phyloP scores from a whole-genome alignment of 441 rosid species.

The Flueggea neowawraea region DNA sequence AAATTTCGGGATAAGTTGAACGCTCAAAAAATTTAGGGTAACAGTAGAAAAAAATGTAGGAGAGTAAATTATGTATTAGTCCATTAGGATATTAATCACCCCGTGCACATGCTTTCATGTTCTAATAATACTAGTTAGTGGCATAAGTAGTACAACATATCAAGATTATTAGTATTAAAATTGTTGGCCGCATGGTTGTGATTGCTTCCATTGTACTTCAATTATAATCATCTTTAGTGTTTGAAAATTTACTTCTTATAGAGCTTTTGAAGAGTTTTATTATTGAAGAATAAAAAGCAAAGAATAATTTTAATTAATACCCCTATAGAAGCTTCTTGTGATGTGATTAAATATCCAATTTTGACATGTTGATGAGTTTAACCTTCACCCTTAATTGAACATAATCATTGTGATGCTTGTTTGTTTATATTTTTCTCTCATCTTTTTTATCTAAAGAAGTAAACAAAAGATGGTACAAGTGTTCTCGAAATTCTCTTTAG shows the following conservation, averaged over 20 bases:
- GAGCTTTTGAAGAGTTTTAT: neutral
- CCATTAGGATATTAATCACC: conserved; percentile 2
- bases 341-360: neutral
- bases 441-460: neutral
- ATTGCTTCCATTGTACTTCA: conserved; percentile 24
- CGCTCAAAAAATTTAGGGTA: no score
- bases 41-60: no score
- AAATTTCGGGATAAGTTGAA: no score
- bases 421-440: neutral
- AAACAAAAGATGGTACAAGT: conserved; percentile 2
- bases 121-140: conserved; percentile 16
- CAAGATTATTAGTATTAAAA: conserved; percentile 1
- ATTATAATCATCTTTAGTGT: no score
- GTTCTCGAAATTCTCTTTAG: no score
- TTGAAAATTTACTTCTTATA: no score
- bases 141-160: neutral
- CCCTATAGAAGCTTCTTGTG: conserved; percentile 19
- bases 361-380: conserved; percentile 1
- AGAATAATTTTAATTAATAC: neutral
- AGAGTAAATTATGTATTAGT: no score
- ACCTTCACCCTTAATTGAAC: neutral
- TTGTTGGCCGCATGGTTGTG: conserved; percentile 25
- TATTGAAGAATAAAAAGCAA: neutral
- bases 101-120: conserved; percentile 32
- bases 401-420: conserved; percentile 15